Base-by-base conservation (phyloP, 768 basidiomycete genomes). In the Rhizopogon sp. region DNA sequence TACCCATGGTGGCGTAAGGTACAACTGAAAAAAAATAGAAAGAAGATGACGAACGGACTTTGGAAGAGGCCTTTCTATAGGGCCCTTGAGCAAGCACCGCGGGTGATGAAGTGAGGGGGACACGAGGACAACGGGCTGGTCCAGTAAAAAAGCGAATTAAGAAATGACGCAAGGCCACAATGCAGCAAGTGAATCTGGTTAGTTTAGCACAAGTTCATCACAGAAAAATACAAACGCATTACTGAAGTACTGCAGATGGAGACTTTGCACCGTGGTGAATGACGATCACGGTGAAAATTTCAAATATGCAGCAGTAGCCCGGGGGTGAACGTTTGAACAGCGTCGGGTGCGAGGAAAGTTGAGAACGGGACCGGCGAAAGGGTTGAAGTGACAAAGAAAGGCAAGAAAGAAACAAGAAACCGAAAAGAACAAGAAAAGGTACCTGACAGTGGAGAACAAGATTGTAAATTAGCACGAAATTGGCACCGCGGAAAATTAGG, bases 91-190 rank as follows among this genome's bases (percentile, higher is more conserved):
- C 46, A 56, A 55, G 44, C 54, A 69, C 57, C 66, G 63, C 62
- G 68, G 60, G 65, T 60, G 63, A 58, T 58, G 52, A 62, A 60
- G 57, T 56, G 57, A 61, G 61, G 40, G 60, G 51, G 59, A 49
- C 68, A 68, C 68, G 66, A 67, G 67, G 66, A 64, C 56, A 63
- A 63, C 35, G 49, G 55, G 60, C 62, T 56, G 59, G 35, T 16
- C 57, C 56, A 59, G 53, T 49, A 58, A 54, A 63, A 57, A 59
- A 62, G 52, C 47, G 50, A 59, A 56, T 53, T 50, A 52, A 52
- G 39, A 46, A 56, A 51, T 66, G 65, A 66, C 65, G 61, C 65
- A 63, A 66, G 58, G 54, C 55, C 42, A 49, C 33, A 49, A 55
- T 22, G 50, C 55, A 56, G 33, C 39, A 46, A 50, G 50, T 56